phyloP scores from a whole-genome alignment of 306 rosid species.

The Vigna unguiculata region DNA sequence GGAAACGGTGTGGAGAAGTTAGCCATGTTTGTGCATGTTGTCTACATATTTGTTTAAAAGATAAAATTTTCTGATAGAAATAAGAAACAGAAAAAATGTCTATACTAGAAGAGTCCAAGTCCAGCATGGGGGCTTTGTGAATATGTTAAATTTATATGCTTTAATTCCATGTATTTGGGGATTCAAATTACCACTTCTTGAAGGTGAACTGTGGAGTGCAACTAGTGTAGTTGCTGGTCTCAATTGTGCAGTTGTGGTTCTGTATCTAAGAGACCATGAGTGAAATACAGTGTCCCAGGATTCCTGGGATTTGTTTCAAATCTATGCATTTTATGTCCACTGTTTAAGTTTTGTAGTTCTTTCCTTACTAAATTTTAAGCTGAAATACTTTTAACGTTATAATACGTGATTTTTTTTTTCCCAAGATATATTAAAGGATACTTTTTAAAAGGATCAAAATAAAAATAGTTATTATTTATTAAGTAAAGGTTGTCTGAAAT shows the following conservation, averaged over 20 bases:
- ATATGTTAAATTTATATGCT: slow-evolving; percentile 45
- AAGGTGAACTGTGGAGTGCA: slow-evolving; percentile 44
- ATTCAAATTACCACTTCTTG: slow-evolving; percentile 30
- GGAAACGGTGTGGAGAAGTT: slow-evolving; percentile 36
- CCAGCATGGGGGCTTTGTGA: slow-evolving; percentile 49
- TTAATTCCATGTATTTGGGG: slow-evolving; percentile 7
- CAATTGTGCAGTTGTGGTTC: slow-evolving; percentile 24
- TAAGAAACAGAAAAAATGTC: slow-evolving; percentile 36
- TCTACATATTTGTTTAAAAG: background rate
- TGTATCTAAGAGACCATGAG: background rate
- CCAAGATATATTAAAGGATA: too few species aligned
- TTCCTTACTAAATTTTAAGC: background rate
- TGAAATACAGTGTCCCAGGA: slow-evolving; percentile 27
- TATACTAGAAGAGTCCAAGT: slow-evolving; percentile 7
- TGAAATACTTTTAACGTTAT: too few species aligned
- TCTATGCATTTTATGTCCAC: background rate
- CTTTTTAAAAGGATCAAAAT: too few species aligned
- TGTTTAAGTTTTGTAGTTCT: background rate
- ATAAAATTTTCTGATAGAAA: slow-evolving; percentile 20
- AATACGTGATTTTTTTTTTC: too few species aligned
- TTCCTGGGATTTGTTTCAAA: slow-evolving; percentile 36
- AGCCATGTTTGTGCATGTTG: slow-evolving; percentile 30
- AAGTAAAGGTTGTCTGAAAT: too few species aligned
- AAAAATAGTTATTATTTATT: too few species aligned
- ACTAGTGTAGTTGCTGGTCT: slow-evolving; percentile 21